Conservation (phyloP, 305 asterid genomes). For the Rubia tinctorum region DNA sequence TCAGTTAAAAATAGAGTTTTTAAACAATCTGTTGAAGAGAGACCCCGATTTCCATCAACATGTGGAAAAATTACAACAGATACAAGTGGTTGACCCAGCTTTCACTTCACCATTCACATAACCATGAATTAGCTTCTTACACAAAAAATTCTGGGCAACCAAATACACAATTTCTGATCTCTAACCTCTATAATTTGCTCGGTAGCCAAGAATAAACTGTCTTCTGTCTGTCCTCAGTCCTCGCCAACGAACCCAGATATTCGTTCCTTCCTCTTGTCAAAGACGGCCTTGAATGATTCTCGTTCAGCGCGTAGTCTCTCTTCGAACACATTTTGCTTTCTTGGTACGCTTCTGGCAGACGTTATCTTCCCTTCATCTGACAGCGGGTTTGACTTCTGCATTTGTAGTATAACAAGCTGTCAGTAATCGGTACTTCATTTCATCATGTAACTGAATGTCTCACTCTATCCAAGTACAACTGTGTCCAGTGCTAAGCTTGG, state of each 20-base stretch:
- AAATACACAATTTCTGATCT: neutral
- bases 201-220: slow-evolving; percentile 11
- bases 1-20: no score
- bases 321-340: slow-evolving; percentile 50
- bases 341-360: slow-evolving; percentile 30
- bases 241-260: slow-evolving; percentile 40
- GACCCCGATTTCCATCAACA: neutral
- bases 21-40: neutral
- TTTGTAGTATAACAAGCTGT: slow-evolving; percentile 15
- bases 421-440: neutral
- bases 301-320: slow-evolving; percentile 78
- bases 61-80: neutral
- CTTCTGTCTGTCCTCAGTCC: slow-evolving; percentile 41
- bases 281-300: slow-evolving; percentile 79
- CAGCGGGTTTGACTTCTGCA: slow-evolving; percentile 79
- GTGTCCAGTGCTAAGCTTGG: neutral
- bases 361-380: slow-evolving; percentile 55
- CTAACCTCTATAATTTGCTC: neutral
- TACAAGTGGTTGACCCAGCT: neutral
- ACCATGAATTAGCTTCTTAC: neutral
- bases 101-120: no score
- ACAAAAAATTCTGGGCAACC: neutral
- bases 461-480: neutral
- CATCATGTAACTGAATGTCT: neutral
- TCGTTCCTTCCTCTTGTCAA: slow-evolving; percentile 71